Base-by-base conservation (phyloP, 495 filamentous ascomycete species). In the Neurospora tetraspora region DNA sequence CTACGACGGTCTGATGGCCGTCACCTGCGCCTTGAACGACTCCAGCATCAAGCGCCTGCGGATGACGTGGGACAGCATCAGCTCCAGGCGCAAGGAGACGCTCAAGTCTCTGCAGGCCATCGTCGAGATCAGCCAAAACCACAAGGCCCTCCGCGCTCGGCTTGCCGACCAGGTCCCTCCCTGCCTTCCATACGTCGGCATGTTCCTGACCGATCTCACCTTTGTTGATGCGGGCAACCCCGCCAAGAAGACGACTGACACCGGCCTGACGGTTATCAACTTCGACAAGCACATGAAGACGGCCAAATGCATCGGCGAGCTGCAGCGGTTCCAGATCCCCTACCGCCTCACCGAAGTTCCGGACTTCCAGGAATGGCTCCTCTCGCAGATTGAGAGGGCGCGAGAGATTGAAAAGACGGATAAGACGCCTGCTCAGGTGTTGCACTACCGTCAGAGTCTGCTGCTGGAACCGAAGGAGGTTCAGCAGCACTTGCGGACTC, bases 281-380 rank as follows among this genome's bases (percentile, higher is more conserved):
- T 99, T 97, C 74, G 96, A 98, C 86, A 99, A 98, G 82, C 92
- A 98, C 78, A 91, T 91, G 79, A 93, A 93, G 79, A 98, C 94
- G 4, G 95, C 96, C 9, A 92, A 92, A 77, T 94, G 97, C 79
- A 97, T 99, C 78, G 93, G 93, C 72, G 94, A 98, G 76, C 87
- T 98, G 12, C 96, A 98, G 80, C 90, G 96, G 36, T 99, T 99
- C 86, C 96, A 99, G 79, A 92, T 97, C 68, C 96, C 96, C 1
- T 97, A 99, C 77, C 89, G 91, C 20, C 86, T 99, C 18, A 85
- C 87, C 5, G 93, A 97, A 76, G 84, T 98, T 16, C 89, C 93
- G 1, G 96, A 98, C 76, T 86, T 99, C 77, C 95, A 98, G 81
- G 90, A 94, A 47, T 98, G 94, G 96, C 90, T 99, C 80, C 89